A percentile compares a stretch with the other conserved stretches of the same genome.
phyloP scores from a whole-genome alignment of 2,329 filamentous ascomycete species.

The Akanthomyces muscarius region DNA sequence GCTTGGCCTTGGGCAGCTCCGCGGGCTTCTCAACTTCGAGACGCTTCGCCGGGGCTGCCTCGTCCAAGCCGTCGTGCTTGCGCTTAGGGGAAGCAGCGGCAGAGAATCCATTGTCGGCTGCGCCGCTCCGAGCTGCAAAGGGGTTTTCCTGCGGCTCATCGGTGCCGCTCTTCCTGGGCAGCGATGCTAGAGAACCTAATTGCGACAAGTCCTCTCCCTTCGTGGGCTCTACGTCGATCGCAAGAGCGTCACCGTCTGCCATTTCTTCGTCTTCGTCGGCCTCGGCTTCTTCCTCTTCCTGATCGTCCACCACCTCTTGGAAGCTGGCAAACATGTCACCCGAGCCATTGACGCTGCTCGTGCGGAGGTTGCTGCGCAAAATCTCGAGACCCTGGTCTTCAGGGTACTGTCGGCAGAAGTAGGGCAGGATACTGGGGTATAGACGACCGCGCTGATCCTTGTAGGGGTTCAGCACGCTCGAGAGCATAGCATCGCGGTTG shows the following conservation, averaged over 20 bases:
- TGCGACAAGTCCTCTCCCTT: not conserved
- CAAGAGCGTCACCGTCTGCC: slow-evolving; percentile 15
- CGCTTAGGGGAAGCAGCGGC: slow-evolving; percentile 29
- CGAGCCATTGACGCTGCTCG: slow-evolving; percentile 27
- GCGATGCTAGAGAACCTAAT: slow-evolving; percentile 2
- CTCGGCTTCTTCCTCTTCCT: slow-evolving; percentile 35
- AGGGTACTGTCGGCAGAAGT: slow-evolving; percentile 65
- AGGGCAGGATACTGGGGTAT: slow-evolving; percentile 73
- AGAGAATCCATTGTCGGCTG: slow-evolving; percentile 20
- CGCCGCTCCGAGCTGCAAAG: slow-evolving; percentile 28
- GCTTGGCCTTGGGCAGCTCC: slow-evolving; percentile 22
- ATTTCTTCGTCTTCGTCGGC: slow-evolving; percentile 30
- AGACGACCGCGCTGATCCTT: slow-evolving; percentile 58
- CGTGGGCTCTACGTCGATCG: not conserved
- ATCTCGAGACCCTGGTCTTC: slow-evolving; percentile 66
- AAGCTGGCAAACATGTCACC: slow-evolving; percentile 28
- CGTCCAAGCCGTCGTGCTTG: slow-evolving; percentile 37
- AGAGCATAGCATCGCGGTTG: slow-evolving; percentile 68
- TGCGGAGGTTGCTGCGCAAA: slow-evolving; percentile 57
- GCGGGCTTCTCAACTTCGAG: slow-evolving; percentile 35
- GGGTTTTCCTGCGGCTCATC: slow-evolving; percentile 29
- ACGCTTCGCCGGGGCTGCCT: slow-evolving; percentile 34
- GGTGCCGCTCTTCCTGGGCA: not conserved
- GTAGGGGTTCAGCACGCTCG: slow-evolving; percentile 77
- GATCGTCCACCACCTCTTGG: slow-evolving; percentile 34